Evolutionary conservation across 2,329 filamentous ascomycete genomes (phyloP).

Genomic region (Pestalotiopsis sp.): DNA sequence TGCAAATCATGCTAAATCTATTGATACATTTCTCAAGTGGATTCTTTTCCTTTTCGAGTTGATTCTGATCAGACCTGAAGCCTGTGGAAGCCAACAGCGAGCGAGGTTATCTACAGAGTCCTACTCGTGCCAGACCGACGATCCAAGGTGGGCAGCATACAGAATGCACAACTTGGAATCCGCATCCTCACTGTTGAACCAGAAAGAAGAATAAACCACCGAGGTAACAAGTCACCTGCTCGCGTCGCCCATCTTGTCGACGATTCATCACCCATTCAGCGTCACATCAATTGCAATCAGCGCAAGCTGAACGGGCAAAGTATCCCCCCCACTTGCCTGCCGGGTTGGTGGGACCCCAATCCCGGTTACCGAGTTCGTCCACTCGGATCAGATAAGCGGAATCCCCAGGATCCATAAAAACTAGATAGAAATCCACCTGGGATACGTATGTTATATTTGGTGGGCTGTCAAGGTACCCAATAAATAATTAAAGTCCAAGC

Average conservation of each 20-base stretch:
- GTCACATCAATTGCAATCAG: neutral
- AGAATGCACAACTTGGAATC: too few relatives aligned
- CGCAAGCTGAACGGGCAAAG: neutral
- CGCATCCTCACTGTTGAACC: too few relatives aligned
- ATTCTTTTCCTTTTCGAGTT: too few relatives aligned
- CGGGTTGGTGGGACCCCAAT: neutral
- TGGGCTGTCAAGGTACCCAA: neutral
- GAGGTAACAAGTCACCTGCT: too few relatives aligned
- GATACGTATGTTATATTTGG: neutral
- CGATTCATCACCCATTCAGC: neutral
- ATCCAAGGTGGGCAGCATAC: too few relatives aligned
- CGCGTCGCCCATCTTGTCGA: neutral
- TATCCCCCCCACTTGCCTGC: conserved; percentile 11
- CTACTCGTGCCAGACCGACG: too few relatives aligned
- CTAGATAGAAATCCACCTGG: neutral
- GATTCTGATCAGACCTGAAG: too few relatives aligned
- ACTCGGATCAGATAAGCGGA: conserved; percentile 10
- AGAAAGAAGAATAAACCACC: too few relatives aligned
- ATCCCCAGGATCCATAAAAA: conserved; percentile 4
- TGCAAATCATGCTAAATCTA: neutral
- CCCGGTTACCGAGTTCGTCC: neutral
- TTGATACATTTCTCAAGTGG: neutral
- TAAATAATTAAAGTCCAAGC: too few relatives aligned
- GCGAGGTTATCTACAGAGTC: too few relatives aligned
- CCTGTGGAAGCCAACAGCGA: too few relatives aligned